phyloP scores from a whole-genome alignment of 495 filamentous ascomycete species.

The Podospora pseudocomata region DNA sequence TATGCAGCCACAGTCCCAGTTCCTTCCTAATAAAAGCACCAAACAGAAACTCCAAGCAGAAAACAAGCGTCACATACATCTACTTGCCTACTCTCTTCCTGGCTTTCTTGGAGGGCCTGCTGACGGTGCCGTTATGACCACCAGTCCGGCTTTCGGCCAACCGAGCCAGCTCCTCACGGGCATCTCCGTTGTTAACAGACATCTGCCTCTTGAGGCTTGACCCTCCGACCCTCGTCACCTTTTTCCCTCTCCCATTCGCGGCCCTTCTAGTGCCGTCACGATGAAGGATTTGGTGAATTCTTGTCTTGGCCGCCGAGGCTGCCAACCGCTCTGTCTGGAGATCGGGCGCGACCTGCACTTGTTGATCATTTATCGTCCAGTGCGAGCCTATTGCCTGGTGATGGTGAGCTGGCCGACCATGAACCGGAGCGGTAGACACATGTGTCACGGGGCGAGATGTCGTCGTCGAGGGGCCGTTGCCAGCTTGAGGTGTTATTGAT shows the following conservation, averaged over 20 bases:
- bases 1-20: neutral
- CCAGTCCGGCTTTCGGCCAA: neutral
- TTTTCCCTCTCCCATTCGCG: neutral
- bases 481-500: neutral
- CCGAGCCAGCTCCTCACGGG: neutral
- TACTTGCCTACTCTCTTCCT: neutral
- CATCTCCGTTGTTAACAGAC: neutral
- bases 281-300: neutral
- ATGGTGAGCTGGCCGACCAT: neutral
- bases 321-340: neutral
- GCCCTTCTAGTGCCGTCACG: neutral
- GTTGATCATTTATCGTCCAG: neutral
- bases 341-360: neutral
- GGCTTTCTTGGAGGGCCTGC: neutral
- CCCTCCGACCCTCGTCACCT: neutral
- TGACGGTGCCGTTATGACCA: neutral
- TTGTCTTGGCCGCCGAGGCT: neutral
- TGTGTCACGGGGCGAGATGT: neutral
- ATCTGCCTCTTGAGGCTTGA: neutral
- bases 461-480: neutral
- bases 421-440: neutral
- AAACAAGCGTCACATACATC: neutral
- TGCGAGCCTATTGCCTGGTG: neutral
- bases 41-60: neutral
- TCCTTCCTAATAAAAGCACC: neutral